Base-by-base conservation (phyloP, 2,329 filamentous ascomycete species). In the Cytospora piceicola region DNA sequence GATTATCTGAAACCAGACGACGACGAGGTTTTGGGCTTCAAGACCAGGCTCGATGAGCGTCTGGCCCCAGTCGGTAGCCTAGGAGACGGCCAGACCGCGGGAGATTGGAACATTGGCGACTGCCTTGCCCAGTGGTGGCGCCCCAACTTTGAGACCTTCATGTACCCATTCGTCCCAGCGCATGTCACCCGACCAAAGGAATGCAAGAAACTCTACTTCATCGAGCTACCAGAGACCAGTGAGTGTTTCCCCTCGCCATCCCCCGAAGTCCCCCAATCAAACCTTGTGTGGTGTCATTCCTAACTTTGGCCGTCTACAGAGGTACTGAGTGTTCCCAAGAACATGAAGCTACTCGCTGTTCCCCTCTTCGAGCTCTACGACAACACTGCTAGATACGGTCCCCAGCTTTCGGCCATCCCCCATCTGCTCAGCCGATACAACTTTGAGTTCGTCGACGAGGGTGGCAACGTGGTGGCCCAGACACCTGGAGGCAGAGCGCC, bases 91-190 rank as follows among this genome's bases (percentile, higher is more conserved):
- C 92, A 95, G 72, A 94, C 94, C 76, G 76, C 78, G 0, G 91
- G 92, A 70, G 93, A 97, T 75, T 99, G 95, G 95, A 86, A 96
- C 77, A 88, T 99, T 71, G 93, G 92, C 72, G 95, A 98, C 77
- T 97, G 94, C 58, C 84, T 99, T 64, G 94, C 95, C 62, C 94
- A 97, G 80, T 99, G 95, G 95, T 99, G 94, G 93, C 86, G 95
- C 65, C 95, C 95, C 62, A 99, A 98, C 82, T 97, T 98, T 76
- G 95, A 99, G 83, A 98, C 95, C 2, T 98, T 98, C 83, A 97
- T 99, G 93, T 99, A 99, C 77, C 95, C 95, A 0, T 99, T 97
- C 78, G 90, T 98, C 65, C 95, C 95, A 9, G 93, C 94, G 22
- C 95, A 99, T 80, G 93, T 97, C 69, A 97, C 94, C 22, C 85